These are phyloP conservation scores for Odontarrhena argentea DNA, from an alignment of 345 rosid genomes.

Conservation along the genomic window DNA sequence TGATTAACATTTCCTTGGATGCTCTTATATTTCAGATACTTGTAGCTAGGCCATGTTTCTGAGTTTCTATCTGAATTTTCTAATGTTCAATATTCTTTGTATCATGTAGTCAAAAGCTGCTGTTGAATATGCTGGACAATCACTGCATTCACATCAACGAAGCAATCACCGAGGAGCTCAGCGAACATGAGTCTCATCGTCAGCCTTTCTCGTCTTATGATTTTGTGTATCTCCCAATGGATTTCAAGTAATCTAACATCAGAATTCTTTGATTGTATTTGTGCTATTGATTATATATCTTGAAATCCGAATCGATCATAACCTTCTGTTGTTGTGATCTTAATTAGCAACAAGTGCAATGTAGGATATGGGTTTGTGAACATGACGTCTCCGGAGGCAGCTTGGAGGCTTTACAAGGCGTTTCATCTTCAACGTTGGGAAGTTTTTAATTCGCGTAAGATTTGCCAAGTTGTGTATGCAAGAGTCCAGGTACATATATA, in stretches of 20 bases:
- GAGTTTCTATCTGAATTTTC: constrained; percentile 19
- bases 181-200: constrained; percentile 43
- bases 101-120: constrained; percentile 62
- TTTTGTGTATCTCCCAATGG: constrained; percentile 95
- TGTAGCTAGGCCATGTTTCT: constrained; percentile 3
- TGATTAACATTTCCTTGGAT: constrained; percentile 33
- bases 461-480: constrained; percentile 88
- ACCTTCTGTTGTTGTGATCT: constrained; percentile 11
- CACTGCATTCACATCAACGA: constrained; percentile 93
- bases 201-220: constrained; percentile 83
- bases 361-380: constrained; percentile 99
- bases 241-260: constrained; percentile 72
- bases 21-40: constrained; percentile 27
- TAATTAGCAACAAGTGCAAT: constrained; percentile 86
- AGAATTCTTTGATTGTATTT: neutral
- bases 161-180: constrained; percentile 45
- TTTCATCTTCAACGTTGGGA: constrained; percentile 92
- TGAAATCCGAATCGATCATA: neutral
- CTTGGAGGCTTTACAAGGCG: constrained; percentile 82
- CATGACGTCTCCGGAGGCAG: constrained; percentile 89
- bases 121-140: constrained; percentile 90
- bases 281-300: neutral
- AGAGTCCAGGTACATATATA: constrained; percentile 76
- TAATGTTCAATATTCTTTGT: constrained; percentile 1
- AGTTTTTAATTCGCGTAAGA: constrained; percentile 91